phyloP scores from a whole-genome alignment of 2,329 filamentous ascomycete species.

The Penicillium psychrosexuale region DNA sequence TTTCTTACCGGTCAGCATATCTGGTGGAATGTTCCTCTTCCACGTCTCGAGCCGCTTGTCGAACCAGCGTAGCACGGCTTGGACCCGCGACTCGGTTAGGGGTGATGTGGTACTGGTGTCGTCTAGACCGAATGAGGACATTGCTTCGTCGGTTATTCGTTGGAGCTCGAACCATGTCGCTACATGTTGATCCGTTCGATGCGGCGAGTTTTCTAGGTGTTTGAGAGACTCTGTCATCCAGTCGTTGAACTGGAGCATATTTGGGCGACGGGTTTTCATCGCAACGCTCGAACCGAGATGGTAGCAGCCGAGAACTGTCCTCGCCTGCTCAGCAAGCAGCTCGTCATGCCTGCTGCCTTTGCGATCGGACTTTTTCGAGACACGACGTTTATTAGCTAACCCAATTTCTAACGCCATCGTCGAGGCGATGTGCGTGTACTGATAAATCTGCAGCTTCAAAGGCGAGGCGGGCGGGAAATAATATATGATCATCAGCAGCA shows the following conservation, averaged over 20 bases:
- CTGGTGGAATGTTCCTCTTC: constrained; percentile 28
- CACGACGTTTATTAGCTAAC: constrained; percentile 31
- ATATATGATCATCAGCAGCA: constrained; percentile 50
- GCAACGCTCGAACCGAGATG: constrained; percentile 36
- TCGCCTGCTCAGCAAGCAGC: constrained; percentile 34
- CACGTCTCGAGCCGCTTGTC: constrained; percentile 36
- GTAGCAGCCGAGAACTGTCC: constrained; percentile 34
- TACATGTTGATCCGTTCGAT: constrained; percentile 30
- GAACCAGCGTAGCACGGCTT: constrained; percentile 36
- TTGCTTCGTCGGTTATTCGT: constrained; percentile 33
- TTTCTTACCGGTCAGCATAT: constrained; percentile 30
- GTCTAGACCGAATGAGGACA: constrained; percentile 37
- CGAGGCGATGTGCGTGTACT: constrained; percentile 52
- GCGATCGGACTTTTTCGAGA: constrained; percentile 21
- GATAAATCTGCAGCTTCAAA: constrained; percentile 50
- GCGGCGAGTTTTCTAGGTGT: constrained; percentile 30
- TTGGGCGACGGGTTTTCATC: constrained; percentile 38
- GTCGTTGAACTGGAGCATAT: constrained; percentile 36
- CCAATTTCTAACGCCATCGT: constrained; percentile 51
- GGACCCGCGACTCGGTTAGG: constrained; percentile 34
- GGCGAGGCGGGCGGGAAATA: constrained; percentile 51
- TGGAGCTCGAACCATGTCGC: constrained; percentile 37
- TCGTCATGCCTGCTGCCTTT: constrained; percentile 24
- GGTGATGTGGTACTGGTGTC: constrained; percentile 33
- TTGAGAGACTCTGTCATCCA: constrained; percentile 36